phyloP scores from a whole-genome alignment of 2,329 filamentous ascomycete species.

The Orbilia ellipsospora region DNA sequence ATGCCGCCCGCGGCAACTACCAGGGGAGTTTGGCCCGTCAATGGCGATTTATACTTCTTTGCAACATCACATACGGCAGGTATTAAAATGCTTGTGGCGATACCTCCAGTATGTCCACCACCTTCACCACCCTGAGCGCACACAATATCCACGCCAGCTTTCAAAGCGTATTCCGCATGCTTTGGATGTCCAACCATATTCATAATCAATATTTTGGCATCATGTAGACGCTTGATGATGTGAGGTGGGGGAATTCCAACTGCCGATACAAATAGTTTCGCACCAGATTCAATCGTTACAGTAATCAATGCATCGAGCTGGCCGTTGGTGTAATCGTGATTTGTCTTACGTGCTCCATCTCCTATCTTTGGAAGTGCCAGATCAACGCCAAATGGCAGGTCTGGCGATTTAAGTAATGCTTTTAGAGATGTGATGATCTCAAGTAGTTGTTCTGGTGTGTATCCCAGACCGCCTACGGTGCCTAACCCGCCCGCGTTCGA shows the following conservation, averaged over 20 bases:
- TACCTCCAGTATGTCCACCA: constrained; percentile 78
- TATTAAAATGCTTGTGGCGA: constrained; percentile 82
- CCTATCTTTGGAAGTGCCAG: constrained; percentile 91
- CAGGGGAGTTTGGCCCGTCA: constrained; percentile 77
- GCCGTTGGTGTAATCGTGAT: constrained; percentile 94
- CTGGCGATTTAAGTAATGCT: constrained; percentile 72
- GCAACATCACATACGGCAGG: constrained; percentile 89
- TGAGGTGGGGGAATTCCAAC: constrained; percentile 83
- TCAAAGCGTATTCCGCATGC: constrained; percentile 88
- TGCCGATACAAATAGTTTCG: constrained; percentile 84
- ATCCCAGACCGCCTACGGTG: constrained; percentile 77
- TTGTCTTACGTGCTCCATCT: constrained; percentile 83
- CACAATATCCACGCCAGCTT: constrained; percentile 87
- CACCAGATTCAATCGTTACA: constrained; percentile 85
- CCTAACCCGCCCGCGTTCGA: constrained; percentile 88
- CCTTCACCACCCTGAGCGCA: constrained; percentile 94
- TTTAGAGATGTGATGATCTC: constrained; percentile 89
- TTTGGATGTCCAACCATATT: constrained; percentile 97
- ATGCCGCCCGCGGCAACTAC: constrained; percentile 93
- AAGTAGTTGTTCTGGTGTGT: constrained; percentile 78
- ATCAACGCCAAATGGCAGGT: constrained; percentile 88
- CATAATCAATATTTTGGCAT: constrained; percentile 85
- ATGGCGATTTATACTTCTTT: constrained; percentile 73
- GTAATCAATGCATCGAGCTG: constrained; percentile 88
- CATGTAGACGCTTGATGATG: constrained; percentile 81